Evolutionary conservation across 768 basidiomycete species (phyloP), one percentile per base, ranked within the genome.

Genomic region (Kwoniella newhampshirensis): DNA sequence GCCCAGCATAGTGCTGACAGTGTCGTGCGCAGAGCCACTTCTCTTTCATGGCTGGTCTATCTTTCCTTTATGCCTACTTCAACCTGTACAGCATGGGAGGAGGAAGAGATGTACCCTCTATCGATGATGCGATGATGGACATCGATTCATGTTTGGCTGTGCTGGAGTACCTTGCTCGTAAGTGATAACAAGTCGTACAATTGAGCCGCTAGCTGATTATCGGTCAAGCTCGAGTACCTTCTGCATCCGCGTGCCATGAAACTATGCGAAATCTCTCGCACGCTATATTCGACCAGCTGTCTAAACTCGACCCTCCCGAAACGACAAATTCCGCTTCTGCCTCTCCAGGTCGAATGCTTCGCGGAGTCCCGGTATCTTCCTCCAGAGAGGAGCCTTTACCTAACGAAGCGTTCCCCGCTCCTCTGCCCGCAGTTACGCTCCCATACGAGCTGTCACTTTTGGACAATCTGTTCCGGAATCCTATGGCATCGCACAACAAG

Each of bases 391-490:
- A 70, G 40, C 70, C 70, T 8, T 64, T 71, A 23, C 75, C 71
- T 2, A 66, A 67, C 25, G 66, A 66, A 40, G 55, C 66, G 26
- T 68, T 70, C 56, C 71, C 66, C 20, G 64, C 71, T 11, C 75
- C 73, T 12, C 59, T 75, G 2, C 73, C 75, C 1, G 55, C 66
- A 17, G 57, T 71, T 18, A 57, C 63, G 8, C 49, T 77, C 12
- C 77, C 77, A 1, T 74, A 71, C 55, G 77, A 77, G 53, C 64
- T 77, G 7, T 62, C 64, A 3, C 57, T 76, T 7, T 65, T 77
- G 25, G 77, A 77, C 58, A 74, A 77, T 47, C 69, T 77, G 35
- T 77, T 77, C 50, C 32, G 73, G 18, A 75, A 77, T 60, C 77
- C 77, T 7, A 71, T 75, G 72, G 65, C 66, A 2, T 60, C 69